These are phyloP conservation scores for Didymella sp. DNA, from an alignment of 2,329 filamentous ascomycete species.

Conservation along the genomic window DNA sequence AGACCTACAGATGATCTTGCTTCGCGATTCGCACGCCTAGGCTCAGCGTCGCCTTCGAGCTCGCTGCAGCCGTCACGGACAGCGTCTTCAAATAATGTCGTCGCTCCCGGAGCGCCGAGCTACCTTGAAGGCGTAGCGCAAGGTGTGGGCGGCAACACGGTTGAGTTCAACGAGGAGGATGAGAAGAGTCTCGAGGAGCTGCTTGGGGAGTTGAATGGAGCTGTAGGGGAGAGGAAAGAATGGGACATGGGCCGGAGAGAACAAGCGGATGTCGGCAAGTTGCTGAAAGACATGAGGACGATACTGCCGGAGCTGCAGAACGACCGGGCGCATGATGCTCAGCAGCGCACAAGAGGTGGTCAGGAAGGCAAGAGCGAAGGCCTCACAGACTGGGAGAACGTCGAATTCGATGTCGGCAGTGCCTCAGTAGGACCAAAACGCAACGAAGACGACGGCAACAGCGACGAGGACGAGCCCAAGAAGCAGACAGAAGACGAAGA, in stretches of 20 bases:
- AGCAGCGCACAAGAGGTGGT: background rate
- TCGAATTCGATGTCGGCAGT: constrained; percentile 41
- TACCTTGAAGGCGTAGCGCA: constrained; percentile 44
- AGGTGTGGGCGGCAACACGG: constrained; percentile 34
- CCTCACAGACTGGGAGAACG: constrained; percentile 42
- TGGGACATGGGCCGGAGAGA: constrained; percentile 53
- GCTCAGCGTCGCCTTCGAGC: constrained; percentile 37
- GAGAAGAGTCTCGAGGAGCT: constrained; percentile 58
- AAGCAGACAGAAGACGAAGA: constrained; percentile 48
- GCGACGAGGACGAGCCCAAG: constrained; percentile 29
- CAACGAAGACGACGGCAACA: constrained; percentile 27
- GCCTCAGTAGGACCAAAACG: constrained; percentile 26
- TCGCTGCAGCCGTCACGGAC: constrained; percentile 38
- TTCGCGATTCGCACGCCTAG: constrained; percentile 48
- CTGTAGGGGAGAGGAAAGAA: constrained; percentile 42
- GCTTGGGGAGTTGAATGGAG: constrained; percentile 50
- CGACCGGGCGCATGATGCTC: constrained; percentile 14
- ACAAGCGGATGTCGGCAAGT: constrained; percentile 49
- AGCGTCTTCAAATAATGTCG: constrained; percentile 24
- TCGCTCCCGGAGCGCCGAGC: constrained; percentile 44
- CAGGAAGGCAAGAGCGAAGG: constrained; percentile 20
- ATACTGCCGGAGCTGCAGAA: constrained; percentile 48
- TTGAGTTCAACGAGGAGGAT: constrained; percentile 49
- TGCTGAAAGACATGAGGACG: constrained; percentile 52
- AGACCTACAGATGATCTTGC: constrained; percentile 43